phyloP scores from a whole-genome alignment of 148 eudicot species.

The Persicaria maculosa region DNA sequence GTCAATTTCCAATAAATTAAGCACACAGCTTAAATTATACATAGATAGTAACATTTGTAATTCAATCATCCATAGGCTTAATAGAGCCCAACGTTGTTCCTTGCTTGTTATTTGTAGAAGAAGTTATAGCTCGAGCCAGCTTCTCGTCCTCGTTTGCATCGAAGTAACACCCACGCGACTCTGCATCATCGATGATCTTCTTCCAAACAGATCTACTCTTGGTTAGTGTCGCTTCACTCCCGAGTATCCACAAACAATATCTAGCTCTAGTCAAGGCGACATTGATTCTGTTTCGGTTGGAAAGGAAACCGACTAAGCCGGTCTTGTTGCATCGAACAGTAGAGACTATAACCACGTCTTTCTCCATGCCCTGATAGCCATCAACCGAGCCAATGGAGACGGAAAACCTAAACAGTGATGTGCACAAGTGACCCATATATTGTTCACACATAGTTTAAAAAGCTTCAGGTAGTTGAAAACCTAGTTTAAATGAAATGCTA shows the following conservation, averaged over 20 bases:
- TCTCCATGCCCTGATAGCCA: constrained; percentile 51
- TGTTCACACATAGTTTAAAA: too few relatives aligned
- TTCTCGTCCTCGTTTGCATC: constrained; percentile 24
- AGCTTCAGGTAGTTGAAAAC: too few relatives aligned
- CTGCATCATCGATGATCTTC: constrained; percentile 33
- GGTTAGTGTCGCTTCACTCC: constrained; percentile 30
- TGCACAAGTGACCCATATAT: too few relatives aligned
- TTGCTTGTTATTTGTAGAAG: too few relatives aligned
- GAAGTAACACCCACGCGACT: constrained; percentile 27
- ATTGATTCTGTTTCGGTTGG: constrained; percentile 27
- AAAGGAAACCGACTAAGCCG: constrained; percentile 28
- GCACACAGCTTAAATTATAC: too few relatives aligned
- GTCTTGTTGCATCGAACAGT: constrained; percentile 31
- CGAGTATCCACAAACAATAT: constrained; percentile 58
- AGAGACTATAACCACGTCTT: constrained; percentile 50
- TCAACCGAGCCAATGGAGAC: constrained; percentile 37
- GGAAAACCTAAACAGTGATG: constrained; percentile 10
- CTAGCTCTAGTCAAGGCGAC: constrained; percentile 48
- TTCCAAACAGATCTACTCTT: constrained; percentile 30
- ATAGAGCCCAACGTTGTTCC: too few relatives aligned
- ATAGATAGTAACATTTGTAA: too few relatives aligned
- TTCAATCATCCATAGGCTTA: too few relatives aligned
- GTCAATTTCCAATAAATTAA: too few relatives aligned
- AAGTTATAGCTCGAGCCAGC: neutral
- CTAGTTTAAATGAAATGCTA: too few relatives aligned